Percentiles rank a stretch among this genome's conserved stretches.
Evolutionary conservation across 176 grass and related monocot genomes (phyloP).

Genomic region (Microstegium vimineum): DNA sequence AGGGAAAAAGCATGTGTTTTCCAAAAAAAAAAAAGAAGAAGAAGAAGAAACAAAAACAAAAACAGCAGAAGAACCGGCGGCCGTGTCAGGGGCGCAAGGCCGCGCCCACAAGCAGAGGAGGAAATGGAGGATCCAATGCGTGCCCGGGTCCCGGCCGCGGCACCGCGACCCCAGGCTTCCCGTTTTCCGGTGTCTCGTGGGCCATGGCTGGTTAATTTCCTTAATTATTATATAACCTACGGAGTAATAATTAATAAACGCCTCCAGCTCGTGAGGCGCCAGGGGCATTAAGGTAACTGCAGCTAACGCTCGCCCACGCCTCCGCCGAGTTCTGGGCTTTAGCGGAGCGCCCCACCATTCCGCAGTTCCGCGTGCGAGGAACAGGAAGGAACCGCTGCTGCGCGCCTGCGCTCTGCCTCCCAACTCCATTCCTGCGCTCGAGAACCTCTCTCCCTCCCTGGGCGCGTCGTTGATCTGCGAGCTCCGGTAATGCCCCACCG

Average conservation of each 20-base stretch:
- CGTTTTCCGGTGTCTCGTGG: no score
- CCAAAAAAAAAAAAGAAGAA: no score
- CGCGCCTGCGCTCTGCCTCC: neutral
- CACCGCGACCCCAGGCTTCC: conserved; percentile 1
- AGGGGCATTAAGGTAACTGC: neutral
- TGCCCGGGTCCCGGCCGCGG: neutral
- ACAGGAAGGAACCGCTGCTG: neutral
- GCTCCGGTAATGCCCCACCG: neutral
- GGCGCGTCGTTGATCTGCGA: neutral
- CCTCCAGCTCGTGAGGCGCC: neutral
- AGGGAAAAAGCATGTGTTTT: no score
- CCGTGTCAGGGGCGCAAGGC: no score
- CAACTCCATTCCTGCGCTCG: neutral
- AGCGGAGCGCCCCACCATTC: neutral
- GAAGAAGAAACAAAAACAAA: neutral
- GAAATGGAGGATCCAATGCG: neutral
- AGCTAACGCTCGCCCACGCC: neutral
- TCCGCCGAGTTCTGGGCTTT: conserved; percentile 4
- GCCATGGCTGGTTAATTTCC: no score
- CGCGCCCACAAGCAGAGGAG: no score
- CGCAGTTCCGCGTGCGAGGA: neutral
- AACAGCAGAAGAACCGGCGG: neutral
- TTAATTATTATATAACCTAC: no score
- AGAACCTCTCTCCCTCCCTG: neutral
- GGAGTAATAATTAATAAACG: no score